These are phyloP conservation scores for Aquanectria penicillioides DNA, from an alignment of 2,329 filamentous ascomycete genomes.

Conservation along the genomic window DNA sequence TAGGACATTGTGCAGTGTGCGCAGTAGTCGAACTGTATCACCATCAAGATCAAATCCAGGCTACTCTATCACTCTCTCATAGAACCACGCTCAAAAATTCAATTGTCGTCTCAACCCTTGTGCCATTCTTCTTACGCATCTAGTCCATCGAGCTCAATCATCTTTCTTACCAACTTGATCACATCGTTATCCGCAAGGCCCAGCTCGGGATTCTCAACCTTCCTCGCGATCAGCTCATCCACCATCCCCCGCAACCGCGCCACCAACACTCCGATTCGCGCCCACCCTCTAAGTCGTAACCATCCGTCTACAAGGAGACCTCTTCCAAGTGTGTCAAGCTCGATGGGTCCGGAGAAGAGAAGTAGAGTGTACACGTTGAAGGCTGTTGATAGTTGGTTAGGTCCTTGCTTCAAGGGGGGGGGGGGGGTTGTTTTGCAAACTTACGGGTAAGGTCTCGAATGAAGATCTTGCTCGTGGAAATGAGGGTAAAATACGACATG, in stretches of 20 bases:
- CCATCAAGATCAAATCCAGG: no score
- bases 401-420: neutral
- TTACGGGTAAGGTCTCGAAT: slow-evolving; percentile 88
- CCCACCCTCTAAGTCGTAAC: slow-evolving; percentile 89
- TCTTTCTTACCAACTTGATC: slow-evolving; percentile 78
- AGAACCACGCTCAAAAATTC: no score
- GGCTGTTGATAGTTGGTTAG: slow-evolving; percentile 56
- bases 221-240: slow-evolving; percentile 82
- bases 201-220: slow-evolving; percentile 78
- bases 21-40: no score
- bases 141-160: slow-evolving; percentile 91
- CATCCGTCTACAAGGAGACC: slow-evolving; percentile 93
- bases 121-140: slow-evolving; percentile 62
- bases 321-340: slow-evolving; percentile 86
- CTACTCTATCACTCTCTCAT: no score
- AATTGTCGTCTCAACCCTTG: no score
- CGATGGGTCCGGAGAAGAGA: slow-evolving; percentile 86
- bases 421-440: slow-evolving; percentile 46
- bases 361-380: slow-evolving; percentile 91
- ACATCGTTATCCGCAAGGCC: slow-evolving; percentile 71
- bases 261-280: slow-evolving; percentile 90
- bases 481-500: slow-evolving; percentile 90
- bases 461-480: slow-evolving; percentile 92
- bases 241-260: slow-evolving; percentile 85
- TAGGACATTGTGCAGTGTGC: no score